Base-by-base conservation (phyloP, 257 asterid species). In the Jacaranda mimosifolia region DNA sequence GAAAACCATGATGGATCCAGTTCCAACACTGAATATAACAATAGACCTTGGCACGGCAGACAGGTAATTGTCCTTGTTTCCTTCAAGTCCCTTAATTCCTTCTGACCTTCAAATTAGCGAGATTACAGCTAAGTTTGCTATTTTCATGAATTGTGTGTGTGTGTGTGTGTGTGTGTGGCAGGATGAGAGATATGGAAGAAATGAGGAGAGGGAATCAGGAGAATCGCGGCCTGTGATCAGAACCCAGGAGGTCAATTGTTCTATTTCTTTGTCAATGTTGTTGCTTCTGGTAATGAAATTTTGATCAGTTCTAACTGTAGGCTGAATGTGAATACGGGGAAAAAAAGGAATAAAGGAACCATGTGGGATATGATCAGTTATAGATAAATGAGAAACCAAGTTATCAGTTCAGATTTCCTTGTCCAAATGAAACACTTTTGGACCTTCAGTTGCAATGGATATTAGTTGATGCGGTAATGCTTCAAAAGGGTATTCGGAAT, bases 131-230 rank as follows among this genome's bases (percentile, higher is more conserved):
- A n/a, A 56, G 49, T 64, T 51, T 60, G 26, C n/a, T n/a, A n/a
- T n/a, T n/a, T 9, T 52, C 32, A 40, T 26, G 15, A 51, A 15
- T 13, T 35, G 18, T 56, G 68, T 77, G 39, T 65, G 58, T 73
- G 82, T 49, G 56, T 79, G 62, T 64, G 66, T 55, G n/a, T n/a
- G n/a, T n/a, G n/a, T n/a, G n/a, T n/a, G n/a, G 87, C 82, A 87
- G 92, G 85, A 84, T 6, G 79, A 76, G 80, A 80, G 78, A 42
- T 60, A 81, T 79, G 82, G 80, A 53, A 78, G 85, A 70, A 77
- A 79, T 65, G 86, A 86, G 60, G 88, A 55, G 63, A 58, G 78
- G 88, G 78, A 73, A 68, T 75, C 91, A 2, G 77, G 80, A 72
- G 83, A 64, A 86, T 82, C 81, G 12, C 77, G 77, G 73, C 84